Conservation (phyloP, 768 basidiomycete species). For the Termitomyces sp. region DNA sequence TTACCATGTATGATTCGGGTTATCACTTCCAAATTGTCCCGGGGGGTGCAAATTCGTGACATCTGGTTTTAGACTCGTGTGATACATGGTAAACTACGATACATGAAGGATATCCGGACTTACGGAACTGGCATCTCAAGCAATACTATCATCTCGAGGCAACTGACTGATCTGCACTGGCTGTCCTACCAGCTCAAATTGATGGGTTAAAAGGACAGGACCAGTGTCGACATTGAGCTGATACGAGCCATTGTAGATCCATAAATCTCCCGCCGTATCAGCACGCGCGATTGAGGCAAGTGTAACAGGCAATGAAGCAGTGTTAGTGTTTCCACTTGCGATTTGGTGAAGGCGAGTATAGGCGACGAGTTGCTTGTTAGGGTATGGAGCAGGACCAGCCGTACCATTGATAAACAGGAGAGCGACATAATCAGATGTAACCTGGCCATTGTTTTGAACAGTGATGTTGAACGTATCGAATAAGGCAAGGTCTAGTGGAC, state of each 20-base stretch:
- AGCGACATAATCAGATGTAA: conserved; percentile 49
- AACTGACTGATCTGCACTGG: conserved; percentile 33
- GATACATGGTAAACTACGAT: neutral
- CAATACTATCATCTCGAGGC: conserved; percentile 18
- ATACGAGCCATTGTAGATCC: conserved; percentile 44
- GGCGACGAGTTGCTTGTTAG: conserved; percentile 45
- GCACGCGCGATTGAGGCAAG: conserved; percentile 45
- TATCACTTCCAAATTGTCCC: neutral
- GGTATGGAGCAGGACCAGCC: conserved; percentile 43
- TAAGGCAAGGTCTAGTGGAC: conserved; percentile 33
- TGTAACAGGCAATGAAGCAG: conserved; percentile 35
- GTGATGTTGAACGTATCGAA: conserved; percentile 45
- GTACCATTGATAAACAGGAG: conserved; percentile 45
- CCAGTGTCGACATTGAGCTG: conserved; percentile 37
- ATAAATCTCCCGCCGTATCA: conserved; percentile 38
- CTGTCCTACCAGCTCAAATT: conserved; percentile 38
- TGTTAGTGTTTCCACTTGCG: conserved; percentile 17
- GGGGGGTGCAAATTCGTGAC: neutral
- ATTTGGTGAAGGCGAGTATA: conserved; percentile 36
- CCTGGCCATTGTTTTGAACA: conserved; percentile 43
- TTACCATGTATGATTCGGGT: neutral
- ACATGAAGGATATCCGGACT: neutral
- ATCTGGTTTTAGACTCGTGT: neutral
- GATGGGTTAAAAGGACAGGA: conserved; percentile 26
- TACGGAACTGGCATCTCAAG: neutral